Conservation (phyloP, 2,329 filamentous ascomycete genomes). For the Simplicillium aogashimaense region DNA sequence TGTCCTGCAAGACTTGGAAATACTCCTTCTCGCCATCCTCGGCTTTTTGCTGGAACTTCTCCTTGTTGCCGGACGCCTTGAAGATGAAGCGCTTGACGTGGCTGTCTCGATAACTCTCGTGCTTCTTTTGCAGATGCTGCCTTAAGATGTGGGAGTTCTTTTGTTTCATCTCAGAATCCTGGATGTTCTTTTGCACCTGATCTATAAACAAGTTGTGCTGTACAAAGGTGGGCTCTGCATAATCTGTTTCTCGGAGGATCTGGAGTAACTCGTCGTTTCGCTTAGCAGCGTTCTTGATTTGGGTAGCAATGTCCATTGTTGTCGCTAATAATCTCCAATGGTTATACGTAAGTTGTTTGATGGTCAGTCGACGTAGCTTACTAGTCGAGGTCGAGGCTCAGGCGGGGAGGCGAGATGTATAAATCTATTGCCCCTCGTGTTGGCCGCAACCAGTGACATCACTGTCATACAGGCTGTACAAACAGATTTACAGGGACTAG, state of each 20-base stretch:
- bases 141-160: constrained; percentile 6
- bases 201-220: constrained; percentile 33
- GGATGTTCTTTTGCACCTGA: constrained; percentile 33
- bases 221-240: constrained; percentile 33
- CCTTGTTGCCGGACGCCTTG: constrained; percentile 36
- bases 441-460: too few relatives aligned
- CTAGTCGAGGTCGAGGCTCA: too few relatives aligned
- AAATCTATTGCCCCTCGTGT: too few relatives aligned
- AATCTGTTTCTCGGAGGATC: constrained; percentile 36
- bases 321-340: too few relatives aligned
- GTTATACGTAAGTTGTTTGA: too few relatives aligned
- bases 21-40: constrained; percentile 46
- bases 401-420: too few relatives aligned
- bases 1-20: constrained; percentile 37
- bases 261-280: constrained; percentile 32
- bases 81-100: constrained; percentile 40
- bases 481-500: too few relatives aligned
- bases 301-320: constrained; percentile 16
- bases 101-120: constrained; percentile 42
- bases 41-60: constrained; percentile 27
- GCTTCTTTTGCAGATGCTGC: constrained; percentile 35
- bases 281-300: constrained; percentile 27
- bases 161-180: constrained; percentile 26
- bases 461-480: too few relatives aligned
- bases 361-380: too few relatives aligned